Base-by-base conservation (phyloP, 495 filamentous ascomycete genomes). In the Podospora conica region DNA sequence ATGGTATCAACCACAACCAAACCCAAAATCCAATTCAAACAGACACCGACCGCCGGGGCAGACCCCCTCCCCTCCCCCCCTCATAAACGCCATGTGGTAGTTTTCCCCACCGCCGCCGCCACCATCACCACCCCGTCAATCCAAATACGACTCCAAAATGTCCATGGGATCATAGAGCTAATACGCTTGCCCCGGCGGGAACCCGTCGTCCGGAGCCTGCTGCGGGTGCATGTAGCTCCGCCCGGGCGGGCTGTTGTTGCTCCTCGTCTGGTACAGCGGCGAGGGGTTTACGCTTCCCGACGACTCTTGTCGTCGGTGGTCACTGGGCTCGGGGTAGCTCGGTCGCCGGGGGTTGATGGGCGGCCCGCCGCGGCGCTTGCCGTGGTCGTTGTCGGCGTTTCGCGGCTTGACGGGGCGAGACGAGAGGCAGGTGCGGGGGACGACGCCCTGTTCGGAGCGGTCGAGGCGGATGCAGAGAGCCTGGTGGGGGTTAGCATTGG, bases 391-490 rank as follows among this genome's bases (percentile, higher is more conserved):
- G 40, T 48, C 40, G 40, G 40, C 40, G 40, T 48, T 48, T 48
- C 66, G 21, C 53, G 95, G 92, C 81, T 97, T 96, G 70, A 98
- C 88, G 60, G 95, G 92, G 60, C 90, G 87, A 58, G 92, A 89
- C 25, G 96, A 98, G 28, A 98, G 85, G 79, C 96, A 98, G 40
- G 92, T 96, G 33, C 95, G 87, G 21, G 95, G 95, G 63, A 88
- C 92, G 59, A 98, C 96, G 77, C 95, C 95, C 79, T 97, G 93
- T 69, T 90, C 84, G 55, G 91, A 91, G 59, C 92, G 88, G 77
- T 98, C 94, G 58, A 98, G 86, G 66, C 91, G 90, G 71, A 90
- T 87, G 77, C 95, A 98, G 61, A 97, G 90, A 69, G 93, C 91
- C 90, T 93, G 57, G 67, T 28, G 9, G n/a, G 67, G 22, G 73